Evolutionary conservation across 2,329 filamentous ascomycete genomes (phyloP).

Genomic region (Aphanoascus verrucosus): DNA sequence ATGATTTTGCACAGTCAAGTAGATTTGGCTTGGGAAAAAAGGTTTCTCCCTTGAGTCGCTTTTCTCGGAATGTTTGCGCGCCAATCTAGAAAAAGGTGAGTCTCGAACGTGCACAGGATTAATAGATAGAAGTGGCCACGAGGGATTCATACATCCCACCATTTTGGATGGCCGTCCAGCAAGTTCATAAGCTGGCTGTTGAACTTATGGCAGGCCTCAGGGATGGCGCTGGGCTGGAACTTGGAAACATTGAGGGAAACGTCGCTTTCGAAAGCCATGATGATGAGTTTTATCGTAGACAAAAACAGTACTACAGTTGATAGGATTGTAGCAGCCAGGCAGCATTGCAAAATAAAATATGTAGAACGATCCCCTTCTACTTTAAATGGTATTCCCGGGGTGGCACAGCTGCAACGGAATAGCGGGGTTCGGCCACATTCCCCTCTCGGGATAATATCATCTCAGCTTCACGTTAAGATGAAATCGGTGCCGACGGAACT

Average conservation of each 20-base stretch:
- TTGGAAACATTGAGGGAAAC: constrained; percentile 4
- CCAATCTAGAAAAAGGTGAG: constrained; percentile 25
- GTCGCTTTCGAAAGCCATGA: constrained; percentile 6
- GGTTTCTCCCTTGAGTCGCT: constrained; percentile 45
- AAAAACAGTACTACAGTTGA: no score
- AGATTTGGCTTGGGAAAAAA: constrained; percentile 39
- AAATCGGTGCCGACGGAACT: no score
- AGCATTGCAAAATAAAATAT: neutral
- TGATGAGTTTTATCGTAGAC: neutral
- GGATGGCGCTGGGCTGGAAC: constrained; percentile 8
- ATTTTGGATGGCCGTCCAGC: constrained; percentile 1
- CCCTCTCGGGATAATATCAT: no score
- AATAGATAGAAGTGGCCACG: neutral
- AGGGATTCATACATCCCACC: constrained; percentile 6
- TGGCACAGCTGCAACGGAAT: no score
- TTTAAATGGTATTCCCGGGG: no score
- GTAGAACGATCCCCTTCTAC: no score
- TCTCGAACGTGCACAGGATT: neutral
- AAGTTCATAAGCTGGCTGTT: constrained; percentile 3
- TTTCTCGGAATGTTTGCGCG: constrained; percentile 44
- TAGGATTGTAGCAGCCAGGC: neutral
- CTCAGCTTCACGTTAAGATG: no score
- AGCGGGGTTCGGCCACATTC: no score
- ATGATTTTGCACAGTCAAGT: constrained; percentile 39
- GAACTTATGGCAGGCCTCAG: neutral